These are phyloP conservation scores for Ophiostoma montium DNA, from an alignment of 2,329 filamentous ascomycete species.

Conservation along the genomic window DNA sequence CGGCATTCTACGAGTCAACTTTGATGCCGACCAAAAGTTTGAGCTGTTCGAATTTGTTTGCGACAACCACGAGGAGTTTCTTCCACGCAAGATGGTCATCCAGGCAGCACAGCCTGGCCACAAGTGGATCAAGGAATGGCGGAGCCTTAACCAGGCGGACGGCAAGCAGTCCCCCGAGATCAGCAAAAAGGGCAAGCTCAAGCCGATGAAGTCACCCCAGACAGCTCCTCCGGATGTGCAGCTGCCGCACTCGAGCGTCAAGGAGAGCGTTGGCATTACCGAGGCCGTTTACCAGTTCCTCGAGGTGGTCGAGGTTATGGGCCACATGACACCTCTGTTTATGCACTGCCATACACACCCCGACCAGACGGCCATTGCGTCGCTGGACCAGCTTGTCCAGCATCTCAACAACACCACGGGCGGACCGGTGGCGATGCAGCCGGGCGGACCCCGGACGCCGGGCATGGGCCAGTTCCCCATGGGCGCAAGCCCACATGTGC, in stretches of 20 bases:
- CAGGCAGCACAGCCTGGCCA: slow-evolving; percentile 47
- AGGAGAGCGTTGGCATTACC: slow-evolving; percentile 43
- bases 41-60: slow-evolving; percentile 75
- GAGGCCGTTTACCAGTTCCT: slow-evolving; percentile 49
- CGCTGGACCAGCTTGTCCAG: slow-evolving; percentile 45
- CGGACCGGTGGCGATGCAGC: slow-evolving; percentile 31
- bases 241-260: slow-evolving; percentile 44
- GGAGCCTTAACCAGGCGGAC: slow-evolving; percentile 41
- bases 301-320: slow-evolving; percentile 51
- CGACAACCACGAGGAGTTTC: slow-evolving; percentile 64
- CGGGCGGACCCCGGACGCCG: slow-evolving; percentile 35
- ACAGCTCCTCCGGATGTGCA: slow-evolving; percentile 45
- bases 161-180: slow-evolving; percentile 49
- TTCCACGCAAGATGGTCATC: slow-evolving; percentile 54
- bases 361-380: slow-evolving; percentile 39
- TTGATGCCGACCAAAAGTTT: slow-evolving; percentile 66
- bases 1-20: slow-evolving; percentile 66
- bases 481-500: slow-evolving; percentile 43
- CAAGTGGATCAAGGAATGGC: slow-evolving; percentile 53
- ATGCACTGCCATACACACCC: slow-evolving; percentile 41
- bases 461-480: slow-evolving; percentile 44
- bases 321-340: slow-evolving; percentile 52
- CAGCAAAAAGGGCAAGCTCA: slow-evolving; percentile 50
- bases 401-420: slow-evolving; percentile 25
- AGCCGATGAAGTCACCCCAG: slow-evolving; percentile 44